Evolutionary conservation across 495 filamentous ascomycete species (phyloP).

Genomic region (Lasiosphaeria miniovina): DNA sequence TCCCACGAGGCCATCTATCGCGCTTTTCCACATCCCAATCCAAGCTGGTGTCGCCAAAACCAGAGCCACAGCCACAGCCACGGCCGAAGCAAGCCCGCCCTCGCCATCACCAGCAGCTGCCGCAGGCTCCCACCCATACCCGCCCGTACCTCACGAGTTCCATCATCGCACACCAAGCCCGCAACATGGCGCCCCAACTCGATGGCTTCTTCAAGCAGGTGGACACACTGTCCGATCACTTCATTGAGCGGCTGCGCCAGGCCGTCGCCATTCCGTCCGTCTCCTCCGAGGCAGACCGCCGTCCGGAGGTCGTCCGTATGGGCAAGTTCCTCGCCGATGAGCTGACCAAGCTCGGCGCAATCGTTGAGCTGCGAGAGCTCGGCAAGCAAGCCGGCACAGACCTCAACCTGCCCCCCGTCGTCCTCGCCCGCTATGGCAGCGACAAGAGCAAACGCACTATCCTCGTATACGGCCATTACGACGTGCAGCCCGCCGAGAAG

Average conservation of each 20-base stretch:
- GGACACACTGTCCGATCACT: constrained; percentile 71
- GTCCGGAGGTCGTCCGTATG: constrained; percentile 94
- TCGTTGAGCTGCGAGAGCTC: constrained; percentile 76
- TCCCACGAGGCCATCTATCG: background rate
- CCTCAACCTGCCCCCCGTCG: constrained; percentile 87
- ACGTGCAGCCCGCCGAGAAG: constrained; percentile 92
- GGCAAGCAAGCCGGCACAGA: constrained; percentile 89
- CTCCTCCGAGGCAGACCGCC: constrained; percentile 83
- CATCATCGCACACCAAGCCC: constrained; percentile 48
- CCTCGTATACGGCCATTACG: constrained; percentile 97
- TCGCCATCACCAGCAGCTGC: background rate
- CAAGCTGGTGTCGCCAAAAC: background rate
- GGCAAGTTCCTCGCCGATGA: constrained; percentile 83
- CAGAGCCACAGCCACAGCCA: background rate
- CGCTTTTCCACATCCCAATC: background rate
- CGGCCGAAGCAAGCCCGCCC: constrained; percentile 1
- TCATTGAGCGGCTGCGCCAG: constrained; percentile 88
- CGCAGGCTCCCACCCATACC: background rate
- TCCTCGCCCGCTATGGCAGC: constrained; percentile 86
- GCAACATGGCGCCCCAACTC: constrained; percentile 79
- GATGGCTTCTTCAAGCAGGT: constrained; percentile 88
- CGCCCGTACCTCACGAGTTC: constrained; percentile 46
- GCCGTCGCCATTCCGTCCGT: constrained; percentile 96
- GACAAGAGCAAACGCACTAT: constrained; percentile 91
- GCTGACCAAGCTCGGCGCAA: constrained; percentile 77